Percentiles rank a stretch among this genome's conserved stretches.
Conservation (phyloP, 345 rosid species). For the Eucalyptus curtisii region DNA sequence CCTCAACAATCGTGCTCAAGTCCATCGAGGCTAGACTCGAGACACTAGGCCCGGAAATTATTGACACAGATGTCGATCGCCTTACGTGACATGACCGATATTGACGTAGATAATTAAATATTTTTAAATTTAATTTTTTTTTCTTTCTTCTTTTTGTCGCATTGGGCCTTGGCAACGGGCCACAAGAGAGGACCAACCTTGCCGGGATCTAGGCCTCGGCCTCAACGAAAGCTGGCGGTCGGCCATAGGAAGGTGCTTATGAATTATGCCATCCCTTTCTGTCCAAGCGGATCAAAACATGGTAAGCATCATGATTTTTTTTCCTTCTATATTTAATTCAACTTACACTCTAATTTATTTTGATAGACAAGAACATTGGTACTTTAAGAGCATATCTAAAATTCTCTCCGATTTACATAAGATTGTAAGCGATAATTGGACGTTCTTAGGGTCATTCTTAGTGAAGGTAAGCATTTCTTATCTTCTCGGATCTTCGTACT, state of each 20-base stretch:
- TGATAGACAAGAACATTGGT: not conserved
- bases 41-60: no score
- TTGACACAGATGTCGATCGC: fast-evolving
- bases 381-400: not conserved
- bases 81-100: fast-evolving
- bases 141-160: no score
- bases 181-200: not conserved
- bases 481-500: not conserved
- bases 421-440: not conserved
- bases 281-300: not conserved
- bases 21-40: fast-evolving
- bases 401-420: not conserved
- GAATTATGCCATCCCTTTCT: not conserved
- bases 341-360: not conserved
- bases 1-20: not conserved
- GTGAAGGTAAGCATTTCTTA: not conserved
- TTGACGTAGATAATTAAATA: no score
- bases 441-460: not conserved
- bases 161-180: not conserved
- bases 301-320: not conserved
- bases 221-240: no score
- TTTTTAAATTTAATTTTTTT: no score
- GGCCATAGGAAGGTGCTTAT: not conserved
- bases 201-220: not conserved
- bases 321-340: not conserved